A percentile compares a stretch with the other conserved stretches of the same genome.
Conservation (phyloP, 2,329 filamentous ascomycete species). For the Pyrenophora tritici-repentis region DNA sequence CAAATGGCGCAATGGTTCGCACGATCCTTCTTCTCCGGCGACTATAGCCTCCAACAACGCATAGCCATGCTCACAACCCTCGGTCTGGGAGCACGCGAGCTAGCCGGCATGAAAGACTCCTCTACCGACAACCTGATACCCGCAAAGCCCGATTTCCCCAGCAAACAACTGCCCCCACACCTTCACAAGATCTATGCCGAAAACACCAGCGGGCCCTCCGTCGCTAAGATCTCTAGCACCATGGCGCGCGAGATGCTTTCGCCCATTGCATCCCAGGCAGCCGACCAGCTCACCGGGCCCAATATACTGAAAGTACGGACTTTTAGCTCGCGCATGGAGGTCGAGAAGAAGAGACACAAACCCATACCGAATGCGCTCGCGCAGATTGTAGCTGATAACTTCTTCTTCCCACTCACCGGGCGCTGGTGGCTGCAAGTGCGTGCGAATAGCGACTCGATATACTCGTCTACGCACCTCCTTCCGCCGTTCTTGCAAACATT, state of each 20-base stretch:
- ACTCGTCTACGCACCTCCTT: constrained; percentile 76
- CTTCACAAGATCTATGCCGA: constrained; percentile 73
- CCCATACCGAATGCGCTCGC: constrained; percentile 78
- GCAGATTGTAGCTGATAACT: constrained; percentile 71
- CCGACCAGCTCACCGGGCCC: constrained; percentile 78
- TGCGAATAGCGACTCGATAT: constrained; percentile 60
- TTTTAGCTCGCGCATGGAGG: constrained; percentile 77
- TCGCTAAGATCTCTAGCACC: constrained; percentile 70
- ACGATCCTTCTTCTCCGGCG: constrained; percentile 85
- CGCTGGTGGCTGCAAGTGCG: constrained; percentile 72
- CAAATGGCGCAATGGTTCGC: constrained; percentile 84
- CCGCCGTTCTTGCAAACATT: constrained; percentile 84
- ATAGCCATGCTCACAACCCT: constrained; percentile 80
- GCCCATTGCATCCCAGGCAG: constrained; percentile 80
- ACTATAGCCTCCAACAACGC: constrained; percentile 86
- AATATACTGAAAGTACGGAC: constrained; percentile 86
- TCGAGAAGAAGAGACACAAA: constrained; percentile 63
- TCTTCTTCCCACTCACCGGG: constrained; percentile 86
- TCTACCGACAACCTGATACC: constrained; percentile 54
- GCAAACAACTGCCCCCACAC: constrained; percentile 74
- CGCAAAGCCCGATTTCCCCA: constrained; percentile 67
- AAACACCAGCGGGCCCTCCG: constrained; percentile 55
- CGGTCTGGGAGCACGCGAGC: constrained; percentile 79
- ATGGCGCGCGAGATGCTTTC: constrained; percentile 76
- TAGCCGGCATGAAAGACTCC: constrained; percentile 73